Base-by-base conservation (phyloP, 2,329 filamentous ascomycete species). In the Knufia fluminis region DNA sequence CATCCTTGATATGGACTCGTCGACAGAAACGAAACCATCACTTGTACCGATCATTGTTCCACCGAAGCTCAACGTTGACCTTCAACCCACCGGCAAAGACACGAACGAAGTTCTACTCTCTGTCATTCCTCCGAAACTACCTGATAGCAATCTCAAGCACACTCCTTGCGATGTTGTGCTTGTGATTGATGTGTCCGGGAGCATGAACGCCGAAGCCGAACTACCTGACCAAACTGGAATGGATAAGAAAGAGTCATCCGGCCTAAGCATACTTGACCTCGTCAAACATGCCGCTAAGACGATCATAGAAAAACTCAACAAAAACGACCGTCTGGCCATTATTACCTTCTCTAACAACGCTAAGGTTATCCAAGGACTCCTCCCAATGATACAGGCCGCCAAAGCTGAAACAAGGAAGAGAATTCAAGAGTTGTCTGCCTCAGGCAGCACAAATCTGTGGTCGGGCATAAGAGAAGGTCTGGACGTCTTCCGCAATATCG, bases 151-250 rank as follows among this genome's bases (percentile, higher is more conserved):
- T n/a, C 50, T 57, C 19, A 47, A 51, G 4, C 64, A 62, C 48
- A 67, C 74, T 0, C 72, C 77, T 1, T 79, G 75, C 59, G 78
- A 82, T 52, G 75, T 82, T 26, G 78, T 80, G 1, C 68, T 82
- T 2, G 77, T 78, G 14, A 79, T 82, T 48, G 79, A 82, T 58
- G 69, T 80, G 12, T 82, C 79, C 0, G 69, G 67, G 0, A 80
- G 77, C 62, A 83, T 82, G 79, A 45, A 51, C 1, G 46, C 52
- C 0, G 56, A 62, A 1, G 78, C 78, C 0, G 74, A 72, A 0
- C 66, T 74, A 0, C 74, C 76, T 0, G 58, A 58, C 8, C 59
- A 59, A 14, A 58, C 62, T 14, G 52, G 60, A 1, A 43, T 48
- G n/a, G 55, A 54, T 26, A 48, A 60, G 28, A 57, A 53, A 23